These are phyloP conservation scores for Aspergillus japonicus DNA, from an alignment of 2,329 filamentous ascomycete species.

Conservation along the genomic window DNA sequence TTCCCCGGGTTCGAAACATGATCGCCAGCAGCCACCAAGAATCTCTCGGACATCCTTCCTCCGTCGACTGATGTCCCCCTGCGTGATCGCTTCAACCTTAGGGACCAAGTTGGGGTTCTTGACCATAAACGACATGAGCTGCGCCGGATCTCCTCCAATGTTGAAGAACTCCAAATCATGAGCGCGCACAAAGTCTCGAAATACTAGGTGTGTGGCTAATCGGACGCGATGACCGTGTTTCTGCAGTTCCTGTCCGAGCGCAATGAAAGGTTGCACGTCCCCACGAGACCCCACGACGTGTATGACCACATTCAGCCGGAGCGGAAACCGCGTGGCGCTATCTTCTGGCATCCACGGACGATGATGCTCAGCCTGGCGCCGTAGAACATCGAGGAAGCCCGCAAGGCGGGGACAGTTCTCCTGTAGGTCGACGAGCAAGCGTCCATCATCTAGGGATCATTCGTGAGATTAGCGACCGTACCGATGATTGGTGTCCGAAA, in stretches of 20 bases:
- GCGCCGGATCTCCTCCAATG: slow-evolving; percentile 69
- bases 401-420: neutral
- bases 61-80: slow-evolving; percentile 72
- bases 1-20: slow-evolving; percentile 74
- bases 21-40: slow-evolving; percentile 76
- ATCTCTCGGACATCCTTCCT: slow-evolving; percentile 74
- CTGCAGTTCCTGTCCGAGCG: slow-evolving; percentile 64
- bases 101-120: slow-evolving; percentile 85
- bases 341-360: neutral
- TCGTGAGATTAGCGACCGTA: no score
- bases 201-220: slow-evolving; percentile 69
- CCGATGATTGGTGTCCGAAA: no score
- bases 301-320: slow-evolving; percentile 61
- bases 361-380: neutral
- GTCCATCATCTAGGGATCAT: neutral
- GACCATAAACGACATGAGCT: slow-evolving; percentile 86
- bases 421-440: neutral
- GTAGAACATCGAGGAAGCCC: neutral
- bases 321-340: neutral
- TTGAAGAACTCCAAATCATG: slow-evolving; percentile 72
- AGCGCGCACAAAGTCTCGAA: slow-evolving; percentile 66
- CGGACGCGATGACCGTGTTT: slow-evolving; percentile 69
- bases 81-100: slow-evolving; percentile 70
- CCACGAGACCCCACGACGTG: slow-evolving; percentile 73
- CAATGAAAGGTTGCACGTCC: slow-evolving; percentile 73